Base-by-base conservation (phyloP, 352 stramenopile species). In the Phytopythium litorale region DNA sequence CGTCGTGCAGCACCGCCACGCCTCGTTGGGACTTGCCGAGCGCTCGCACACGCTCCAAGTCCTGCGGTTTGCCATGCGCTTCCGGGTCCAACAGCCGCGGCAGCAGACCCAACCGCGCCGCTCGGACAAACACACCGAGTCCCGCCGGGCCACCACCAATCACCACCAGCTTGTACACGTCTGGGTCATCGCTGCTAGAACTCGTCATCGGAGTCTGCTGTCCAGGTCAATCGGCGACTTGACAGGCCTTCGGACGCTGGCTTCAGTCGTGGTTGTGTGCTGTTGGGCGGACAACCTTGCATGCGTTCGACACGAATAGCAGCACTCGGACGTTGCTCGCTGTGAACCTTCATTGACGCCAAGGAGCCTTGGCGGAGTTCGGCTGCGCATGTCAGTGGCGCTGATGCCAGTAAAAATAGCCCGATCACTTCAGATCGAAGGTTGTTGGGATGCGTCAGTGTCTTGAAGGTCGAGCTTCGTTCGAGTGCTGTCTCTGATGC, bases 111-210 rank as follows among this genome's bases (percentile, higher is more conserved):
- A 73, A 75, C 43, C 84, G 78, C 6, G 82, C 79, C 23, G 87
- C 85, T 58, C 85, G 75, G 49, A 93, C 73, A 59, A 93, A 88
- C 13, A 93, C 73, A 4, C 82, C 84, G n/a, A 92, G 72, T 11
- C 84, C 84, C n/a, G 81, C 74, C 15, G 83, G 81, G 1, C 82
- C 84, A 21, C 82, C 85, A 25, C 84, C 85, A 35, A 93, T 65
- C 42, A 96, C 70, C 33, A 89, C 71, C 37, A 88, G 63, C 60
- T 92, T 91, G 68, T 91, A 92, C 33, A 90, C 57, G 4, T 71
- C 69, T 54, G 75, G 63, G 35, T 74, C 63, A 32, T 65, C 51
- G 45, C 37, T 49, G 55, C 66, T 75, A 9, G 46, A 28, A 42
- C 37, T 58, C 38, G 33, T 53, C 40, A 19, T 58, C 16, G 7